Evolutionary conservation across 768 basidiomycete species (phyloP).

Genomic region (Gymnopilus junonius): DNA sequence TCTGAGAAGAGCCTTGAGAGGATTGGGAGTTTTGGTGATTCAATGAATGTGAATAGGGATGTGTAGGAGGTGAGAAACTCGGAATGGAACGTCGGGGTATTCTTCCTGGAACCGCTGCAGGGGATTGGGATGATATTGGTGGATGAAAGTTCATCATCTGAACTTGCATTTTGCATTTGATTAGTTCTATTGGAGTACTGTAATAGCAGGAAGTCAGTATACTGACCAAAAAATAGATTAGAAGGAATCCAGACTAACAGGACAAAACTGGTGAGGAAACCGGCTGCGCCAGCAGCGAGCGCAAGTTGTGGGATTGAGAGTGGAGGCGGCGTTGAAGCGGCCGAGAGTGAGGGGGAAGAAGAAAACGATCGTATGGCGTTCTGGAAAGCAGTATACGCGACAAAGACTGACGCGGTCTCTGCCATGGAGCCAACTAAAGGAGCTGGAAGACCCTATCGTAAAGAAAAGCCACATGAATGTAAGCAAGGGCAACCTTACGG

Average conservation of each 20-base stretch:
- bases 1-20: slow-evolving; percentile 3
- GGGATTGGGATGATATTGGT: slow-evolving; percentile 2
- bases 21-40: not conserved
- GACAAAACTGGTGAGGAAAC: slow-evolving; percentile 83
- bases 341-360: slow-evolving; percentile 31
- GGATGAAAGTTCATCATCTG: slow-evolving; percentile 68
- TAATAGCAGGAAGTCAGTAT: slow-evolving; percentile 1
- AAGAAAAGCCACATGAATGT: not conserved
- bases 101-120: slow-evolving; percentile 24
- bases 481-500: not conserved
- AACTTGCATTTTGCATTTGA: slow-evolving; percentile 99
- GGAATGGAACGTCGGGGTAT: slow-evolving; percentile 29
- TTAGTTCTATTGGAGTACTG: slow-evolving; percentile 91
- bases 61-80: slow-evolving; percentile 3
- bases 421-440: slow-evolving; percentile 92
- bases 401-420: slow-evolving; percentile 88
- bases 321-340: slow-evolving; percentile 34
- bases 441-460: slow-evolving; percentile 86
- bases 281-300: slow-evolving; percentile 86
- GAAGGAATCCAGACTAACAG: slow-evolving; percentile 55
- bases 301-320: slow-evolving; percentile 73
- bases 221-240: slow-evolving; percentile 1
- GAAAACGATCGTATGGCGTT: slow-evolving; percentile 52
- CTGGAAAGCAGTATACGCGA: slow-evolving; percentile 82
- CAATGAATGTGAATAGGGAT: not conserved